Base-by-base conservation (phyloP, 495 filamentous ascomycete species). In the Lophiostoma macrostomum region DNA sequence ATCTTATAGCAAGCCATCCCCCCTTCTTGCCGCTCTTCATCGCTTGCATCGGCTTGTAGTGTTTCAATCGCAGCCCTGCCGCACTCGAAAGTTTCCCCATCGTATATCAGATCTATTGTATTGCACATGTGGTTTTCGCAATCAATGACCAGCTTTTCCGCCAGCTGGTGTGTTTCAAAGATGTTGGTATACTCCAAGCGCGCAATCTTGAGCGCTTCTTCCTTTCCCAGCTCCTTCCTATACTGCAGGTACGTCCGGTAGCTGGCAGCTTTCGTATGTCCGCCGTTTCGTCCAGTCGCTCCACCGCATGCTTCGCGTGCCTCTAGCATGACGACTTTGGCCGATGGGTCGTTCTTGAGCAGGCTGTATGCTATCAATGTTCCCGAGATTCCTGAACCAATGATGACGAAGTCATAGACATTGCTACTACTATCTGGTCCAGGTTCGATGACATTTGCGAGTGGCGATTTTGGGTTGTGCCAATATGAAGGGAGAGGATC, bases 341-440 rank as follows among this genome's bases (percentile, higher is more conserved):
- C 46, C 4, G 8, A 2, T 1, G 49, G 32, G 12, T 20, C 5
- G 1, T 16, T 4, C 4, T 44, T 63, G 5, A 87, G 69, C 0
- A 87, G 67, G 11, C 77, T 75, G 67, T 76, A 81, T 6, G 84
- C 79, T 3, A 84, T 69, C 0, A 77, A 70, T 0, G 82, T 73
- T 11, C 86, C 84, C 0, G 81, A 84, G 48, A 88, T 87, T 4
- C 86, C 86, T 31, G 80, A 84, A 24, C 86, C 86, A 43, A 89
- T 80, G 35, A 89, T 78, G 13, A 84, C 74, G 29, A 74, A 74
- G 52, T 87, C 77, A 40, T 34, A 44, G 32, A 72, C 75, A 1
- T 68, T 66, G 0, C 47, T 28, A n/a, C n/a, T n/a, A n/a, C n/a
- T n/a, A n/a, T 5, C 76, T 80, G 14, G 84, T 13, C 63, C 28